A percentile compares a stretch with the other conserved stretches of the same genome.
These are phyloP conservation scores for Sphaerulina populicola DNA, from an alignment of 2,329 filamentous ascomycete species.

Conservation along the genomic window DNA sequence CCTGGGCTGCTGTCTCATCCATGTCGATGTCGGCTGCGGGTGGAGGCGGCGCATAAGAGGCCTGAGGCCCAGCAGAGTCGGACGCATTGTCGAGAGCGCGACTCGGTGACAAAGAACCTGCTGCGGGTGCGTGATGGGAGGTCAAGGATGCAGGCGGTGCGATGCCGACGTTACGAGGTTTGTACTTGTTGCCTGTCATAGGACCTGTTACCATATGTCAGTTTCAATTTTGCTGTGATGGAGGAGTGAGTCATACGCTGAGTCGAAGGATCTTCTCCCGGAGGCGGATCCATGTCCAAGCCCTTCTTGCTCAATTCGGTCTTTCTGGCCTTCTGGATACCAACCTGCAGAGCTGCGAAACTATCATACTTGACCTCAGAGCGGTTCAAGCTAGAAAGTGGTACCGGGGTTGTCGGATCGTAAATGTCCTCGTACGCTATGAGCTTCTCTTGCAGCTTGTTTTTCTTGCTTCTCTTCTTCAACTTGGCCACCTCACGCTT, in stretches of 20 bases:
- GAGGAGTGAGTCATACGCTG: conserved; percentile 3
- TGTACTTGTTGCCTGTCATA: conserved; percentile 34
- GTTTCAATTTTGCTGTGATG: background rate
- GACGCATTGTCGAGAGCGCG: background rate
- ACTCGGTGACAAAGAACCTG: conserved; percentile 10
- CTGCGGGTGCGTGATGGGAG: conserved; percentile 7
- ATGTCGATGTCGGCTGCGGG: conserved; percentile 37
- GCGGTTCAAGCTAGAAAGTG: conserved; percentile 71
- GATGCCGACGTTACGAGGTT: conserved; percentile 36
- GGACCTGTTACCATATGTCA: conserved; percentile 5
- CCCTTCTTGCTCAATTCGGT: conserved; percentile 41
- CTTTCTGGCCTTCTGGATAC: conserved; percentile 65
- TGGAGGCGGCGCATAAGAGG: conserved; percentile 40
- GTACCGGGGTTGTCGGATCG: conserved; percentile 73
- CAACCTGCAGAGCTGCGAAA: conserved; percentile 71
- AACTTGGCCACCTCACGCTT: conserved; percentile 69
- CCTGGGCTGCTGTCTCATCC: conserved; percentile 60
- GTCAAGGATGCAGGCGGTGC: conserved; percentile 19
- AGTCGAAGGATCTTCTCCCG: background rate
- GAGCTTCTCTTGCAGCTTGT: conserved; percentile 37
- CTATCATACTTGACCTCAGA: conserved; percentile 80
- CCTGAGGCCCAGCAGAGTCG: background rate
- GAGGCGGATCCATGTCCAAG: conserved; percentile 32
- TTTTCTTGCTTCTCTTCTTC: conserved; percentile 58
- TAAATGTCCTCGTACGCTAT: conserved; percentile 84